Conservation (phyloP, 2,329 filamentous ascomycete species). For the Talaromyces sp. region DNA sequence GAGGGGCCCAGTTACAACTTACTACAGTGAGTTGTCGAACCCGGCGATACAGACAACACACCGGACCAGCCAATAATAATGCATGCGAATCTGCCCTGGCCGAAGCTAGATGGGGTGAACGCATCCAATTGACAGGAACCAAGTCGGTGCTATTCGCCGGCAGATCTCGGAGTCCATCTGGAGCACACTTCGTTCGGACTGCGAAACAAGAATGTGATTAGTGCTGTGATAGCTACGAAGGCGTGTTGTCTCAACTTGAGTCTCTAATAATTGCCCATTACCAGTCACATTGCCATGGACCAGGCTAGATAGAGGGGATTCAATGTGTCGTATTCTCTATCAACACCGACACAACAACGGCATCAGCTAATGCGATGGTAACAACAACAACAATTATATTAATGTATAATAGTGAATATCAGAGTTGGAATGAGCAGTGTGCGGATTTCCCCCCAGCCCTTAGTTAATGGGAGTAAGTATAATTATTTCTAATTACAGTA, state of each 20-base stretch:
- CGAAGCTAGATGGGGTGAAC: neutral
- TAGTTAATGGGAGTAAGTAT: too few species aligned
- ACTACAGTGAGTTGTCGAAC: neutral
- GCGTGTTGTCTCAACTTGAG: neutral
- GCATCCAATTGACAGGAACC: neutral
- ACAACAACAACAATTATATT: neutral
- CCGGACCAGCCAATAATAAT: neutral
- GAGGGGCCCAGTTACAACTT: neutral
- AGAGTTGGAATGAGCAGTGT: too few species aligned
- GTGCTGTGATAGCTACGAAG: neutral
- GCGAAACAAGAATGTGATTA: neutral
- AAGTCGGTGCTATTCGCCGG: neutral
- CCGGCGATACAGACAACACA: neutral
- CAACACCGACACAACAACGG: too few species aligned
- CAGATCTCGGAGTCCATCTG: neutral
- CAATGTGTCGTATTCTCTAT: neutral
- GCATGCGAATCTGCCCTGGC: neutral
- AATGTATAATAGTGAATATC: neutral
- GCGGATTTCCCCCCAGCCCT: too few species aligned
- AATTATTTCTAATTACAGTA: too few species aligned
- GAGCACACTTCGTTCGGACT: neutral
- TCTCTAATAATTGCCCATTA: neutral
- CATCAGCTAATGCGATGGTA: too few species aligned
- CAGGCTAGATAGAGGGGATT: too few species aligned
- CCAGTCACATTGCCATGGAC: too few species aligned